A percentile compares a stretch with the other conserved stretches of the same genome.
Conservation (phyloP, 1,284 basidiomycete genomes). For the Tylopilus sp. region DNA sequence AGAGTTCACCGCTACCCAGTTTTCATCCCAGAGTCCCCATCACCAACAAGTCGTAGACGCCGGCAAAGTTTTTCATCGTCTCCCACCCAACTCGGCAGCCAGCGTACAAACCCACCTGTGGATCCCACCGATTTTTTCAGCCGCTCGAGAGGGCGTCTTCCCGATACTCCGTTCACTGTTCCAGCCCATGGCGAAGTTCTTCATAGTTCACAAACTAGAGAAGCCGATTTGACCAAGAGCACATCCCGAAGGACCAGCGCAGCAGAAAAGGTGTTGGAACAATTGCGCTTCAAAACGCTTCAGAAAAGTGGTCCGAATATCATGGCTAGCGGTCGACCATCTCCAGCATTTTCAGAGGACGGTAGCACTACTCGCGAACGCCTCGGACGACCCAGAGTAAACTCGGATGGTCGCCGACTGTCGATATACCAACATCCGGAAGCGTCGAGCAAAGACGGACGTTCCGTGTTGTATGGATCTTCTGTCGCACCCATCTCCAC, state of each 20-base stretch:
- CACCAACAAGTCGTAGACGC: conserved; percentile 36
- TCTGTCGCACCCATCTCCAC: conserved; percentile 26
- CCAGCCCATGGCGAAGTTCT: conserved; percentile 32
- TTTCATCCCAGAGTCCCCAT: conserved; percentile 44
- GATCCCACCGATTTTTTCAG: conserved; percentile 26
- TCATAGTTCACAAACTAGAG: conserved; percentile 24
- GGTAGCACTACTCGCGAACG: conserved; percentile 15
- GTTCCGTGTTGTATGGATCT: conserved; percentile 23
- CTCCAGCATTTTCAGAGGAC: conserved; percentile 21
- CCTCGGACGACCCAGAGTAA: conserved; percentile 26
- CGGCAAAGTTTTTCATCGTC: conserved; percentile 41
- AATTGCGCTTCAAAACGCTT: conserved; percentile 50
- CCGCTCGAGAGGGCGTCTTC: conserved; percentile 34
- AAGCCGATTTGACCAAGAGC: conserved; percentile 12
- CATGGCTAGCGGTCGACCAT: conserved; percentile 20
- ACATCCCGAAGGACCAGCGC: conserved; percentile 45
- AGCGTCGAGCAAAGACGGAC: conserved; percentile 20
- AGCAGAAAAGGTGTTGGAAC: conserved; percentile 57
- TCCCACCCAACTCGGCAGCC: conserved; percentile 24
- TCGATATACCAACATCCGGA: conserved; percentile 27
- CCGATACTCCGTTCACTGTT: conserved; percentile 23
- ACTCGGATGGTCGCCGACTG: conserved; percentile 32
- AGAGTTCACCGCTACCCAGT: conserved; percentile 93
- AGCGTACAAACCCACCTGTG: conserved; percentile 23
- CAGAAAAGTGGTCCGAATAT: conserved; percentile 37